Evolutionary conservation across 345 rosid species (phyloP).

Genomic region (Euphorbia lathyris): DNA sequence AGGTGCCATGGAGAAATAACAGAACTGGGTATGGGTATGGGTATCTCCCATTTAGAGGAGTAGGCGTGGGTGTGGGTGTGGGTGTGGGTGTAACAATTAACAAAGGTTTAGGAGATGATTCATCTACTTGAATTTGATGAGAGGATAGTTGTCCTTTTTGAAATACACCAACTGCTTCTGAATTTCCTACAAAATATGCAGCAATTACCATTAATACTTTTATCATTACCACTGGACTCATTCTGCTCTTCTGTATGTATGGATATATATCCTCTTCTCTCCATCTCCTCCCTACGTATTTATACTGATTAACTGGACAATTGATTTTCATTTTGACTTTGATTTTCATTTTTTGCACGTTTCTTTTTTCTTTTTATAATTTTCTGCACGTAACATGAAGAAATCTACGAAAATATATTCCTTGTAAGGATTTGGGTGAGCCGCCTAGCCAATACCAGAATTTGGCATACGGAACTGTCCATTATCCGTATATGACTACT

Average conservation of each 20-base stretch:
- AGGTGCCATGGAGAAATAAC: constrained; percentile 39
- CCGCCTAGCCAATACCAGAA: not conserved
- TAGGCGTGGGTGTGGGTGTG: no score
- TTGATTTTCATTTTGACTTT: no score
- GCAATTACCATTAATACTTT: no score
- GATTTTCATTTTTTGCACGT: no score
- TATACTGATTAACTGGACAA: no score
- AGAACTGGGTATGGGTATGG: constrained; percentile 37
- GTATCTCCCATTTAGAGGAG: constrained; percentile 17
- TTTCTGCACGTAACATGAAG: no score
- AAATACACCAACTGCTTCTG: not conserved
- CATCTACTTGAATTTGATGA: not conserved
- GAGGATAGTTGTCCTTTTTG: not conserved
- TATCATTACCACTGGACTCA: no score
- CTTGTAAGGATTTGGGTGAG: not conserved
- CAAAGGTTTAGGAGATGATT: constrained; percentile 31
- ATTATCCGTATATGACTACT: not conserved
- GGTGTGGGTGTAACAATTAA: constrained; percentile 30
- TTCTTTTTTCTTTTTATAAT: no score
- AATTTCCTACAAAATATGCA: not conserved
- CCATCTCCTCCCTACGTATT: no score
- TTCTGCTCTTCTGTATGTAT: no score
- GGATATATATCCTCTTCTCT: no score
- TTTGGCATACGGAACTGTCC: not conserved
- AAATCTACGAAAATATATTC: no score